A percentile compares a stretch with the other conserved stretches of the same genome.
These are phyloP conservation scores for Hypoxylon sp. DNA, from an alignment of 2,329 filamentous ascomycete genomes.

Conservation along the genomic window DNA sequence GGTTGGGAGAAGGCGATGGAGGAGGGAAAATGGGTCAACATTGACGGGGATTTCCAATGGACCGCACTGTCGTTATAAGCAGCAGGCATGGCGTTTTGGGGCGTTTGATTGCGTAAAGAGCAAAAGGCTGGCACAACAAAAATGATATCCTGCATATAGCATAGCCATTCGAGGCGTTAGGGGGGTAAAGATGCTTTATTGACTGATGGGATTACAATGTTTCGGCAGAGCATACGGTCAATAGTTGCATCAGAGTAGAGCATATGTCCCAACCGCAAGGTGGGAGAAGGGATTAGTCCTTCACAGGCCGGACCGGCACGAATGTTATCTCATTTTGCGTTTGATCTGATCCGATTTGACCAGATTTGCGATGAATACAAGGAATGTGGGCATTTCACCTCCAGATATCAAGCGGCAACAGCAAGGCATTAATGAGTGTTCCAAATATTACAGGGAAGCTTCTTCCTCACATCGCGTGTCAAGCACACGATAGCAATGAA, in stretches of 20 bases:
- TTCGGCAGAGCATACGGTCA: conserved; percentile 25
- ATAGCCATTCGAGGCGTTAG: conserved; percentile 38
- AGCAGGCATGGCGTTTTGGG: conserved; percentile 37
- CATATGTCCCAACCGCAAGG: conserved; percentile 33
- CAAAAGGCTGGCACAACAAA: conserved; percentile 32
- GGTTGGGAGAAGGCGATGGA: conserved; percentile 81
- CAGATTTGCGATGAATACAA: background rate
- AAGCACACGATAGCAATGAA: conserved; percentile 68
- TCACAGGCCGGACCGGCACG: conserved; percentile 33
- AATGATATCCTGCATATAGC: conserved; percentile 46
- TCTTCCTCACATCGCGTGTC: conserved; percentile 67
- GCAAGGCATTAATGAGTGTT: background rate
- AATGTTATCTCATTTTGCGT: conserved; percentile 37
- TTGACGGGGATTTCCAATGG: conserved; percentile 81
- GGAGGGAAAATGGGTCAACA: conserved; percentile 78
- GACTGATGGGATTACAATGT: conserved; percentile 27
- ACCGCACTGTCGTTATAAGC: conserved; percentile 57
- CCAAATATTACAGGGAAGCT: background rate
- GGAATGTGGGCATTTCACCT: background rate
- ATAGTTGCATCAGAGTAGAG: conserved; percentile 29
- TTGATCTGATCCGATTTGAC: background rate
- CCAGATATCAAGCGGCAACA: background rate
- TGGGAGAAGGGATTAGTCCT: conserved; percentile 16
- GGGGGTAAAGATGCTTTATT: conserved; percentile 22
- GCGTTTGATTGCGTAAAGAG: conserved; percentile 27